Conservation (phyloP, 495 filamentous ascomycete species). For the Penicillium goetzii region DNA sequence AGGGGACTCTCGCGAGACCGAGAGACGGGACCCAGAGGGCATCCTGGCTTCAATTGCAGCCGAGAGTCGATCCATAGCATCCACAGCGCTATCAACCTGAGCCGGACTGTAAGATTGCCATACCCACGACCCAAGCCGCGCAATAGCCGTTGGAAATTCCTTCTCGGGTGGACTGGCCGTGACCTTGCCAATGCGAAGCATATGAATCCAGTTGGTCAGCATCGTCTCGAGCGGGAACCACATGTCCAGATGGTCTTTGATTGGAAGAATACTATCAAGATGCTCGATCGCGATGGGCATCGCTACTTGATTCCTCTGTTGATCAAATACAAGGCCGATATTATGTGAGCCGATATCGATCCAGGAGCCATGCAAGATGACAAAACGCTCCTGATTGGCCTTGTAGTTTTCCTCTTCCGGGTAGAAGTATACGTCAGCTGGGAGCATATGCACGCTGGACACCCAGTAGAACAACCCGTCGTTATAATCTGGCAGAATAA, state of each 20-base stretch:
- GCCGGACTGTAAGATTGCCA: background rate
- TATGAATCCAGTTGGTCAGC: slow-evolving; percentile 1
- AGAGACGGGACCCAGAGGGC: background rate
- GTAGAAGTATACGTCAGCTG: background rate
- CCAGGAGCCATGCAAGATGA: background rate
- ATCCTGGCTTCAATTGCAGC: slow-evolving; percentile 2
- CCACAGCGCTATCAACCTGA: background rate
- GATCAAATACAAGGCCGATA: background rate
- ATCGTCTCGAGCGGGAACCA: background rate
- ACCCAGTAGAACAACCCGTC: background rate
- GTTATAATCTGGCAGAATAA: background rate
- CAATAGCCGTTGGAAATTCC: background rate
- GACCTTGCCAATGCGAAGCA: slow-evolving; percentile 1
- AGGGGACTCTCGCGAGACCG: background rate
- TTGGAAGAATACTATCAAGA: background rate
- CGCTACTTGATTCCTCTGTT: background rate
- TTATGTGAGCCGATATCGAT: background rate
- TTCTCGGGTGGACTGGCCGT: background rate
- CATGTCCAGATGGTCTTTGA: background rate
- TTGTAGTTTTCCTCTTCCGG: background rate
- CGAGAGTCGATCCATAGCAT: background rate
- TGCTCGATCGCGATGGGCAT: background rate
- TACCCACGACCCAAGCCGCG: background rate
- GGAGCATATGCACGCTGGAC: background rate
- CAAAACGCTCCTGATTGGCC: background rate